Evolutionary conservation across 192 early-diverging fungal species (phyloP).

Genomic region (Coemansia sp.): DNA sequence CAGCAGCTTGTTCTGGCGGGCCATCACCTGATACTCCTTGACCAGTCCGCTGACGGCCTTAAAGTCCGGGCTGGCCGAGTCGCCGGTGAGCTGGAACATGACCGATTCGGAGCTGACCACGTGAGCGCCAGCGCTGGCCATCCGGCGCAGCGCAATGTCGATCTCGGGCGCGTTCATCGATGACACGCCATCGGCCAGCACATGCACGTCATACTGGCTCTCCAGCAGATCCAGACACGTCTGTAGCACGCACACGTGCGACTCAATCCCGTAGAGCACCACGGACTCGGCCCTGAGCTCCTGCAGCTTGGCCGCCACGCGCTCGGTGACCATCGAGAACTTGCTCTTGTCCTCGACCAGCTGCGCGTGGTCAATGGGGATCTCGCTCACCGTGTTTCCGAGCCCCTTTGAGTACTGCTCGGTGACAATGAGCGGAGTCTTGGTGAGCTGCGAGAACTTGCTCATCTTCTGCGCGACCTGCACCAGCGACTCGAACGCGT

Average conservation of each 20-base stretch:
- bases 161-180: slow-evolving; percentile 82
- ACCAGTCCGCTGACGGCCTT: slow-evolving; percentile 72
- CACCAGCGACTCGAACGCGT: slow-evolving; percentile 76
- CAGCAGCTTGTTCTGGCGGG: slow-evolving; percentile 61
- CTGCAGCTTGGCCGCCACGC: slow-evolving; percentile 56
- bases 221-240: slow-evolving; percentile 87
- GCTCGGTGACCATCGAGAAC: slow-evolving; percentile 82
- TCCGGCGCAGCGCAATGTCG: slow-evolving; percentile 71
- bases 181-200: slow-evolving; percentile 91
- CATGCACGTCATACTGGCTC: slow-evolving; percentile 71
- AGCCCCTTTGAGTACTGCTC: slow-evolving; percentile 77
- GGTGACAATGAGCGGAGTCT: slow-evolving; percentile 84
- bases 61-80: slow-evolving; percentile 67
- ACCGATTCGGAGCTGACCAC: slow-evolving; percentile 73
- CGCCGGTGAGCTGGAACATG: slow-evolving; percentile 66
- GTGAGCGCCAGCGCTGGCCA: slow-evolving; percentile 63
- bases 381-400: slow-evolving; percentile 70
- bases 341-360: slow-evolving; percentile 69
- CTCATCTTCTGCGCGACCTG: slow-evolving; percentile 85
- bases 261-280: slow-evolving; percentile 89
- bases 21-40: slow-evolving; percentile 75
- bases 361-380: slow-evolving; percentile 64
- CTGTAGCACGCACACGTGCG: slow-evolving; percentile 94
- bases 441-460: slow-evolving; percentile 64
- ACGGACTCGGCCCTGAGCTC: slow-evolving; percentile 58